Base-by-base conservation (phyloP, 2,329 filamentous ascomycete genomes). In the Fusarium dlaminii region DNA sequence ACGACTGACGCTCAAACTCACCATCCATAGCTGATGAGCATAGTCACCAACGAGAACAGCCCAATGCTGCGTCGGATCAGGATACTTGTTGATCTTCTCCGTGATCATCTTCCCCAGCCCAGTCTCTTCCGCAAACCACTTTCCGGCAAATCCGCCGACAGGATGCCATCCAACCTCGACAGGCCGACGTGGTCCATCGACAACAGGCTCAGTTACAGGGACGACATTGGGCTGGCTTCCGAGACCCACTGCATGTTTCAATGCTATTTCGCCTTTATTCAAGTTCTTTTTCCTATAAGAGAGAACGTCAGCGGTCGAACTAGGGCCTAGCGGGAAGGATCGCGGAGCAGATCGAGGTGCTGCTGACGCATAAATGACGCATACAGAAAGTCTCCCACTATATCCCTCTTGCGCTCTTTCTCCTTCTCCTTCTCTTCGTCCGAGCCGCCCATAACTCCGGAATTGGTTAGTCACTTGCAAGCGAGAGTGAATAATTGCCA, bases 41-140 rank as follows among this genome's bases (percentile, higher is more conserved):
- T 83, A 90, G 18, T 86, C 87, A 5, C 87, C 88, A 2, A 90
- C 87, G 1, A 90, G 81, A 3, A 90, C 86, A 6, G 87, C 88
- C 88, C 88, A 90, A 75, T 90, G 88, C 79, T 90, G 88, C 8
- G 87, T 89, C 8, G 88, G 88, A 75, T 90, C 88, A 0, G 88
- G 88, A 69, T 87, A 89, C 64, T 82, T 83, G 73, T 87, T 85
- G 61, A 88, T 86, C 70, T 84, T 86, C 51, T 88, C 86, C 0
- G 87, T 89, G 66, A 90, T 90, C 82, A 87, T 81, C 79, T 86
- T 87, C 6, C 88, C 88, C 29, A 90, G 77, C 0, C 86, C 85
- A 1, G 87, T 89, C 75, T 87, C 82, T 61, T 90, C 87, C 20
- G 88, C 87, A 57, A 90, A 87, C 88, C 88, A 90, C 74, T 88